Evolutionary conservation across 768 basidiomycete genomes (phyloP), one percentile per base, ranked within the genome.

Genomic region (Nidularia sp.): DNA sequence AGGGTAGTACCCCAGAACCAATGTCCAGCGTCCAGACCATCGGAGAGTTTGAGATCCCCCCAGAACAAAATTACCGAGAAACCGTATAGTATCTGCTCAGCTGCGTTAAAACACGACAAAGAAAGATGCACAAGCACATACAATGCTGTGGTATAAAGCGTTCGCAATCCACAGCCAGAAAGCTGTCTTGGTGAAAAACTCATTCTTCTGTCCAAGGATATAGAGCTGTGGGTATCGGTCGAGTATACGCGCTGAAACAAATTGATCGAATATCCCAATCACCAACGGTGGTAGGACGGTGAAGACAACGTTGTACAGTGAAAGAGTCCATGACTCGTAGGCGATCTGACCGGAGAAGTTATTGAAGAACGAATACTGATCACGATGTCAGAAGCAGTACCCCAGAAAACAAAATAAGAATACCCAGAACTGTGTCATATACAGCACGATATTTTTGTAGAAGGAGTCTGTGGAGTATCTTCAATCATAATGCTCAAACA

Each of bases 361-460:
- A 78, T 98, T 99, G 81, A 95, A 92, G 77, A 98, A 96, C 7
- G 97, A 97, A 69, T 84, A 99, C 96, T 98, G 47, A 41, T 41
- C 4, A 10, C 39, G 4, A 10, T 41, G 10, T 41, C n/a, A 47
- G 2, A 39, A 13, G 8, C 22, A 10, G 50, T 18, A 52, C 48
- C 33, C 41, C 41, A 39, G 22, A 18, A 15, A 49, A 9, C 39
- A 13, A 22, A 45, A 48, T 41, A 5, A 3, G 35, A 64, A 48
- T 68, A 94, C 95, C 94, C 95, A 98, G 68, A 98, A 98, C 56
- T 96, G 92, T 22, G 94, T 97, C 92, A 99, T 93, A 68, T 98
- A 98, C 12, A 99, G 78, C 32, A 88, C 88, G 56, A 98, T 98
- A 68, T 99, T 99, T 68, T 99, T 99, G 78, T 98, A 99, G 74